phyloP scores from a whole-genome alignment of 768 basidiomycete genomes.

The Tricholoma bakamatsutake region DNA sequence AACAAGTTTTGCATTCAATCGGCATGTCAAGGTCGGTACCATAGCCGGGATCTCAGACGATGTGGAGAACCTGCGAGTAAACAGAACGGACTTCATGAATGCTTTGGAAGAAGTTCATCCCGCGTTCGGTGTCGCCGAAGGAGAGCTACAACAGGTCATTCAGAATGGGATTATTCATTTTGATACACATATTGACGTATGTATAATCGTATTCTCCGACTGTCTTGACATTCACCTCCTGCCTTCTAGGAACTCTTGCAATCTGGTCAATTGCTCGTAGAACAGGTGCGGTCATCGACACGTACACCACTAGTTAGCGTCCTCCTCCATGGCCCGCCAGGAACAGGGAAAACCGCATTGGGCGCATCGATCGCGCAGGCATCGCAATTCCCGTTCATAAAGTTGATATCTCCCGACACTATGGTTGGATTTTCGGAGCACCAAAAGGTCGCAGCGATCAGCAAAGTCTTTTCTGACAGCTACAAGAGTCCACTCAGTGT shows the following conservation, averaged over 20 bases:
- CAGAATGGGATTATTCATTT: constrained; percentile 97
- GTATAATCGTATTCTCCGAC: constrained; percentile 20
- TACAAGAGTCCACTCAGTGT: constrained; percentile 98
- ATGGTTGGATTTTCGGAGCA: constrained; percentile 96
- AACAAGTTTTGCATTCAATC: constrained; percentile 94
- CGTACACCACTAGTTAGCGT: constrained; percentile 90
- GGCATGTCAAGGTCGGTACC: constrained; percentile 97
- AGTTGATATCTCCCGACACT: constrained; percentile 89
- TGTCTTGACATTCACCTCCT: neutral
- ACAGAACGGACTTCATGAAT: constrained; percentile 77
- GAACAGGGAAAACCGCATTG: constrained; percentile 91
- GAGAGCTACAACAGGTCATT: constrained; percentile 88
- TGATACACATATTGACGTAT: constrained; percentile 67
- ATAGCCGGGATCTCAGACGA: constrained; percentile 96
- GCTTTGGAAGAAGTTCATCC: constrained; percentile 94
- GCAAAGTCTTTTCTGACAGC: constrained; percentile 89
- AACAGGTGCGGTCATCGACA: constrained; percentile 87
- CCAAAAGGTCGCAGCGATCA: constrained; percentile 88
- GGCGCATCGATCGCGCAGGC: constrained; percentile 91
- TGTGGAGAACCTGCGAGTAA: constrained; percentile 88
- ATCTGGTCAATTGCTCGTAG: constrained; percentile 83
- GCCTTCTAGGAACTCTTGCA: constrained; percentile 68
- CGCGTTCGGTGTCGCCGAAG: constrained; percentile 96
- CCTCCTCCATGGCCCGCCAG: constrained; percentile 83
- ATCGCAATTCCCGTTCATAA: constrained; percentile 97